A percentile compares a stretch with the other conserved stretches of the same genome.
Evolutionary conservation across 768 basidiomycete species (phyloP).

Genomic region (Psilocybe cyanescens): DNA sequence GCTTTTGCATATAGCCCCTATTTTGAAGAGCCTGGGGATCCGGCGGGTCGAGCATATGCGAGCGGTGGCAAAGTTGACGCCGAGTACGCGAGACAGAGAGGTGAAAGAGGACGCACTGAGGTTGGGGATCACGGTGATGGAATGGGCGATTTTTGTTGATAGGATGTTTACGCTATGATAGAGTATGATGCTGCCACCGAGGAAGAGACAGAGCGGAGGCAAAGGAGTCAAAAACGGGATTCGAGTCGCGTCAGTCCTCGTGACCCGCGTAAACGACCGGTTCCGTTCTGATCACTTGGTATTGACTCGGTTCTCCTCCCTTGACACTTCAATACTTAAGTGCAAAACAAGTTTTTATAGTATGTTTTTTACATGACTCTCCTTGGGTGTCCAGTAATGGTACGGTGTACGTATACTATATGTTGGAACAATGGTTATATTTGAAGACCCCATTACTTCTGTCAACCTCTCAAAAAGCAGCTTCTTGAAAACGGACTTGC

Average conservation of each 20-base stretch:
- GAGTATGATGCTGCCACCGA: not conserved
- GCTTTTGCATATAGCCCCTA: slow-evolving; percentile 61
- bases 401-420: not conserved
- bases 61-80: slow-evolving; percentile 62
- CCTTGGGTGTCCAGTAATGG: not conserved
- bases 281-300: not conserved
- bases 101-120: slow-evolving; percentile 71
- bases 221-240: not conserved
- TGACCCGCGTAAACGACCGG: not conserved
- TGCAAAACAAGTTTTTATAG: not conserved
- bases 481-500: not conserved
- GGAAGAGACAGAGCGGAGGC: not conserved
- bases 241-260: not conserved
- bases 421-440: not conserved
- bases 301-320: not conserved
- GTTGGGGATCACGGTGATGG: slow-evolving; percentile 71
- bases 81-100: slow-evolving; percentile 70
- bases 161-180: slow-evolving; percentile 42
- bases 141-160: slow-evolving; percentile 81
- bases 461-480: not conserved
- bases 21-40: slow-evolving; percentile 63
- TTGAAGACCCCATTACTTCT: not conserved
- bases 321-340: not conserved
- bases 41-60: slow-evolving; percentile 60
- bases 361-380: not conserved